Evolutionary conservation across 1,284 basidiomycete species (phyloP), one percentile per base, ranked within the genome.

Genomic region (Leccinum angustisporum): DNA sequence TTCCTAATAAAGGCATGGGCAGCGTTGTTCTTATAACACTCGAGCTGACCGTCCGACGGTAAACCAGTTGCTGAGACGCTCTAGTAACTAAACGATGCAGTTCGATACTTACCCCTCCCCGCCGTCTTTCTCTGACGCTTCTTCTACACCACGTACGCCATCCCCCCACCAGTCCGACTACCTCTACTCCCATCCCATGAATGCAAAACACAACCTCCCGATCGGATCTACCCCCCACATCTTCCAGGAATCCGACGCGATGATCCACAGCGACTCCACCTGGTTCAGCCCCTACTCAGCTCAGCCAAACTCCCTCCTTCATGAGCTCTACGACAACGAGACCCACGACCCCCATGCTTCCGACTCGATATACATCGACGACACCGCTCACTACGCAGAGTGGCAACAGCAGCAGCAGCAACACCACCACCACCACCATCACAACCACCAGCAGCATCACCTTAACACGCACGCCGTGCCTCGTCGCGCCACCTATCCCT

Each of bases 401-500:
- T 78, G 77, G 77, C 70, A 75, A 27, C 60, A 71, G 2, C 70
- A 72, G 55, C 77, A 80, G 51, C 75, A 75, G 5, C 67, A 70
- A 7, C 67, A 67, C 1, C 66, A 60, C 27, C 58, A 77, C 57
- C 40, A 43, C 5, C n/a, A 43, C 10, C 38, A 40, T 9, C 46
- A 43, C 9, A n/a, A 48, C 13, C 46, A 48, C 21, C 46, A 48
- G 46, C 46, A 48, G 25, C 46, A 48, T 2, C 46, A 48, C 21
- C 46, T 48, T 25, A 48, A 14, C 46, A 25, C 46, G 46, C 14
- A 82, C 66, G 71, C 78, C 50, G 80, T 84, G 62, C 77, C 80
- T 59, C 85, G 88, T 54, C 80, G 89, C 59, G 86, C 86, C 6
- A 90, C 89, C 3, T 91, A 85, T 74, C 88, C 89, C 56, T 87